These are phyloP conservation scores for Metschnikowia noctiluminum DNA, from an alignment of 805 yeast species.

Conservation along the genomic window DNA sequence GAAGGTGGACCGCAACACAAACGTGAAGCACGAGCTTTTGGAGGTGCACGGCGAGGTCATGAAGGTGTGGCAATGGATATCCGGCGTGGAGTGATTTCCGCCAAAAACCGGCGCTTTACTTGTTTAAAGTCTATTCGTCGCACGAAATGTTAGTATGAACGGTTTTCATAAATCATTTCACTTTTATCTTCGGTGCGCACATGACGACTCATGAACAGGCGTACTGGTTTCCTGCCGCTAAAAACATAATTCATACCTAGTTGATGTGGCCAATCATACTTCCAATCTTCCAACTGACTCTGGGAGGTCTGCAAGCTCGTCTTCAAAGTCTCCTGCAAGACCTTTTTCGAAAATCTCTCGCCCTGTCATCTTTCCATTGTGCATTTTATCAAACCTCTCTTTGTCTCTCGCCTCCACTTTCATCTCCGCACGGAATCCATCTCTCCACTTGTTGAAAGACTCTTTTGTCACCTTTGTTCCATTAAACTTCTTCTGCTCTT, in stretches of 20 bases:
- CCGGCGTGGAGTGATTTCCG: conserved; percentile 7
- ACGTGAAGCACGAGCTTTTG: conserved; percentile 55
- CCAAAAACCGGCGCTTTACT: too few species aligned
- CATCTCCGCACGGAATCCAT: conserved; percentile 65
- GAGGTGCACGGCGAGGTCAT: conserved; percentile 86
- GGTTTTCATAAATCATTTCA: too few species aligned
- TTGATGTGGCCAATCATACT: too few species aligned
- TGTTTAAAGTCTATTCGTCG: too few species aligned
- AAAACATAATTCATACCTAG: too few species aligned
- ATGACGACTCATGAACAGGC: too few species aligned
- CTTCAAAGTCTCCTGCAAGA: conserved; percentile 67
- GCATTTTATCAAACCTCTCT: conserved; percentile 52
- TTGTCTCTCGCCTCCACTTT: conserved; percentile 59
- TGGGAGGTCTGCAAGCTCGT: conserved; percentile 19
- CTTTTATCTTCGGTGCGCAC: too few species aligned
- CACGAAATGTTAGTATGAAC: too few species aligned
- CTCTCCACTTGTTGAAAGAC: conserved; percentile 71
- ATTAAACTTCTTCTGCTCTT: conserved; percentile 83
- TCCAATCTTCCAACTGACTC: conserved; percentile 20
- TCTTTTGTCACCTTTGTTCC: conserved; percentile 89
- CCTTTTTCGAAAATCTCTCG: conserved; percentile 88
- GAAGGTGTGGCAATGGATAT: conserved; percentile 84
- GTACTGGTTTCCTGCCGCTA: too few species aligned
- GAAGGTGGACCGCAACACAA: conserved; percentile 61
- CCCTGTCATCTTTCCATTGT: conserved; percentile 79